Base-by-base conservation (phyloP, 1,284 basidiomycete species). In the Leccinum laetum region DNA sequence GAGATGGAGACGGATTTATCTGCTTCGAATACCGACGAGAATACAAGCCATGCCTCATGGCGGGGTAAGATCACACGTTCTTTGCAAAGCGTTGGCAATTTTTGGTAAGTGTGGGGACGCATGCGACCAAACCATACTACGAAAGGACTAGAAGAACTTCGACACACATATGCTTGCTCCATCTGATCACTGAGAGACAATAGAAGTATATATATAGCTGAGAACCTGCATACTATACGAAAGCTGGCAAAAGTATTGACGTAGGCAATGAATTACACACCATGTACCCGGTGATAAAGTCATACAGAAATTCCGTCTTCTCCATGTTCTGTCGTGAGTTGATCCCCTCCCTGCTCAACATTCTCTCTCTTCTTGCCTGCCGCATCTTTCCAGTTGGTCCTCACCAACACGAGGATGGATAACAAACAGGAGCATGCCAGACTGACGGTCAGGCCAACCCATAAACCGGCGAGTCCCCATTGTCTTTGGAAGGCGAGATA, bases 391-490 rank as follows among this genome's bases (percentile, higher is more conserved):
- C 72, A 74, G 32, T 64, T 63, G 44, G 56, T 62, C 46, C 55
- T 72, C 60, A 66, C 63, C 14, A 75, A 35, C 57, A 75, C 68
- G 26, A 70, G 35, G n/a, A 35, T 57, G 16, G 66, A 70, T 16
- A 73, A 55, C 61, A 72, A 60, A 29, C 60, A 73, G 1, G 71
- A 68, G 56, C 58, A 73, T 24, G 64, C 61, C 61, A 75, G 44
- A 65, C 74, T 76, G 44, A 66, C 16, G 24, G 60, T 68, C 60
- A 73, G 66, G 8, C 73, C 72, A 46, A 58, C 55, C 73, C 73
- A 73, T 16, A 76, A 29, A 16, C 72, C 75, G 52, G 62, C 64
- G 10, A 76, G 73, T 14, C 72, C 73, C 75, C 75, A 71, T 16
- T 65, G 58, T 41, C 49, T 60, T 13, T 21, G 13, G 9, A 76